Evolutionary conservation across 805 yeast genomes (phyloP), one percentile per base, ranked within the genome.

Genomic region (Nakazawaea ishiwadae): DNA sequence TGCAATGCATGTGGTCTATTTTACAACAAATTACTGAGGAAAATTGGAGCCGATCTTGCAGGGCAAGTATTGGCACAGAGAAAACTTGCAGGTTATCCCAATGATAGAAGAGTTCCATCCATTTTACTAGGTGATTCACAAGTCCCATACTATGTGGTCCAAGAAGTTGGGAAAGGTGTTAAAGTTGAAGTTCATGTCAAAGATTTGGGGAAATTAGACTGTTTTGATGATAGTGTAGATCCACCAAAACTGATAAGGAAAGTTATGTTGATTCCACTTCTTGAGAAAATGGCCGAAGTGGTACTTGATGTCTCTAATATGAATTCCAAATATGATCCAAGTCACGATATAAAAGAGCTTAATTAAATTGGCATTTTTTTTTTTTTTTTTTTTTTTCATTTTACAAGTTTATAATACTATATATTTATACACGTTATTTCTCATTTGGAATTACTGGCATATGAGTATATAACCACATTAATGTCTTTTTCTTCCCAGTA

Each of bases 1-100:
- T 85, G 95, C 61, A 86, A 85, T 56, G 93, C 93, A 1, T 85
- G 95, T 58, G 95, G 95, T 0, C 61, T 85, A 31, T 81, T 72
- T 54, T 84, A 78, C 56, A 82, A 85, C 33, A 84, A 84, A 53
- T 62, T 83, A 23, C 66, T 74, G 39, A 82, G 80, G 53, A 68
- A 69, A 45, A 70, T 68, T 45, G 87, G 87, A 10, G 71, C 69
- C 34, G 68, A 60, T 4, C 63, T 65, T 33, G 80, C 83, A 17
- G 71, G 71, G 27, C 63, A 61, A 48, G 72, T 69, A 9, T 56
- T 67, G 62, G 51, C 50, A 5, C 37, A 33, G 23, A 23, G 41
- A 10, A 32, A 34, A 29, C 3, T 15, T 23, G 19, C 26, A 12
- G 39, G 36, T 2, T 17, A n/a, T 12, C 14, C 39, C 3, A 28